Evolutionary conservation across 1,284 basidiomycete species (phyloP).

Genomic region (Ustilago curta): DNA sequence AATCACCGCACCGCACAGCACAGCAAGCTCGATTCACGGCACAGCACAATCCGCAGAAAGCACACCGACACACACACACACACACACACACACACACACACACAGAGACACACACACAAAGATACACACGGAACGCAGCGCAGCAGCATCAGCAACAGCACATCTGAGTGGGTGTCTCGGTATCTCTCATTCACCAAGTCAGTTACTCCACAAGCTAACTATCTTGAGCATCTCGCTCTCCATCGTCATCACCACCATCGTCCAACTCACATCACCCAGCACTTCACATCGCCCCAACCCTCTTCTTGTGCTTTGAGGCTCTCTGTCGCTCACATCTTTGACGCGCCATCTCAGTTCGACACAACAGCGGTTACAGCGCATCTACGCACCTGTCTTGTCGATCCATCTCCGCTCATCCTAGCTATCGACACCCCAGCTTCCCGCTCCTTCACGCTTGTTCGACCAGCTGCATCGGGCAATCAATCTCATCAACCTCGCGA

Average conservation of each 20-base stretch:
- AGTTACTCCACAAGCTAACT: slow-evolving; percentile 23
- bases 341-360: slow-evolving; percentile 2
- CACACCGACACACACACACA: not conserved
- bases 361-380: slow-evolving; percentile 3
- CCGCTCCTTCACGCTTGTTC: not conserved
- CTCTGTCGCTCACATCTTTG: not conserved
- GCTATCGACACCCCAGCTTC: not conserved
- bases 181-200: slow-evolving; percentile 8
- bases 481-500: too few species aligned
- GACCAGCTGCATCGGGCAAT: not conserved
- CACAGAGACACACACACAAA: too few species aligned
- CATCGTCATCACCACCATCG: slow-evolving; percentile 10
- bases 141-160: slow-evolving; percentile 2
- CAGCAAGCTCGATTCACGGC: not conserved
- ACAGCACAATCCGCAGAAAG: slow-evolving; percentile 6
- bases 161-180: slow-evolving; percentile 15
- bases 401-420: slow-evolving; percentile 5
- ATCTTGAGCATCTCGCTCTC: slow-evolving; percentile 8
- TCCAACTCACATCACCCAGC: slow-evolving; percentile 5
- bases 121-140: not conserved
- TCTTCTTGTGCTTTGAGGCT: not conserved
- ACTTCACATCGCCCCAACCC: not conserved
- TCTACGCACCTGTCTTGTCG: slow-evolving; percentile 5
- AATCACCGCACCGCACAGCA: slow-evolving; percentile 13
- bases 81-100: not conserved